Evolutionary conservation across 768 basidiomycete genomes (phyloP), one percentile per base, ranked within the genome.

Genomic region (Cyclocybe cylindracea): DNA sequence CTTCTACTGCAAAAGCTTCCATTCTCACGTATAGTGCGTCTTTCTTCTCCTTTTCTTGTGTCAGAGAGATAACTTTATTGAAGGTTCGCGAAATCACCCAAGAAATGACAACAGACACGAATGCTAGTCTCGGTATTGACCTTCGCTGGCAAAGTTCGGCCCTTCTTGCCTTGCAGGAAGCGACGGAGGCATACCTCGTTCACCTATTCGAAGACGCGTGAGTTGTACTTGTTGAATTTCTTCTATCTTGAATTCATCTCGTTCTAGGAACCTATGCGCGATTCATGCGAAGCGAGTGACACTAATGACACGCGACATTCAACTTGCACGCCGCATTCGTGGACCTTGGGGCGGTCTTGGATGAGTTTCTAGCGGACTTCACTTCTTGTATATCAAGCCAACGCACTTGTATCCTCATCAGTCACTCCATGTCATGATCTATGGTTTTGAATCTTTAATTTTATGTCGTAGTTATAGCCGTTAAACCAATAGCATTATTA

Each of bases 191-290:
- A 10, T 97, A 83, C 62, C 77, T 98, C 13, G 92, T 99, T 14
- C 95, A 98, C 72, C 72, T 98, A 39, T 98, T 99, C 57, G 97
- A 99, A 71, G 97, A 99, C 71, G 94, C 96, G 92, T 98, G 69
- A 76, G 94, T 91, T 14, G 31, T 3, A n/a, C 19, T 14, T 13
- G 38, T 1, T 33, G 32, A 10, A 18, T 39, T 44, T 34, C 13
- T 54, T 52, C 33, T 51, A 48, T 39, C 7, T 5, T 48, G 39
- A 41, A 16, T 36, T 40, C 42, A 16, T n/a, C 41, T 10, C 45
- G 33, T 18, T 54, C 16, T 55, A 97, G 94, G 39, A 97, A 98
- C 67, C 75, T 97, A 33, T 99, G 97, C 64, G 95, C 96, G 5
- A 91, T 99, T 58, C 96, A 98, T 63, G 96, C 96, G 11, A 98